Evolutionary conservation across 202 grass and related monocot species (phyloP).

Genomic region (Panicum hallii): DNA sequence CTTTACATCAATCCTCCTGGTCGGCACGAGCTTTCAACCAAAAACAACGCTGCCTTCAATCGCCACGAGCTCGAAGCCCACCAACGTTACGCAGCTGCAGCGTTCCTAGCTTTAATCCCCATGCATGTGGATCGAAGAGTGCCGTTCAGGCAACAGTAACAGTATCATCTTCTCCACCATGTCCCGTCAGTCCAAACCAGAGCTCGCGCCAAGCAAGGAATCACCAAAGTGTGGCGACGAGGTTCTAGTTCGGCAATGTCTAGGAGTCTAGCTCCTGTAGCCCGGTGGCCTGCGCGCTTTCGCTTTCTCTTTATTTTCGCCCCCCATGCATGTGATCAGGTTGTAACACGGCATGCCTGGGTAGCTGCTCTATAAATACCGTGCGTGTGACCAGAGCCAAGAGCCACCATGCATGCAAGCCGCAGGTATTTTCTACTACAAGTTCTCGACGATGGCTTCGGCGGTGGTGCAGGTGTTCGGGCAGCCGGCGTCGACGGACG

Average conservation of each 20-base stretch:
- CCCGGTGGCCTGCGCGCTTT: constrained; percentile 1
- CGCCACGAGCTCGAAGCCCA: neutral
- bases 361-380: constrained; percentile 16
- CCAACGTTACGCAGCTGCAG: neutral
- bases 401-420: neutral
- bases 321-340: neutral
- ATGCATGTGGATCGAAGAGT: constrained; percentile 20
- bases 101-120: neutral
- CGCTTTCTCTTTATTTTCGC: neutral
- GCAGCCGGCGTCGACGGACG: constrained; percentile 65
- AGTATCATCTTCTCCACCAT: neutral
- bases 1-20: constrained; percentile 15
- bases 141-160: neutral
- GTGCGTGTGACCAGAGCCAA: neutral
- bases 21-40: neutral
- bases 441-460: constrained; percentile 19
- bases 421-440: no score
- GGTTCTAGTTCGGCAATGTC: neutral
- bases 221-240: neutral
- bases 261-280: neutral
- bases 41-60: neutral
- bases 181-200: neutral
- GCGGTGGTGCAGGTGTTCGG: constrained; percentile 66
- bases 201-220: constrained; percentile 34
- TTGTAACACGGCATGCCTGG: neutral